Evolutionary conservation across 495 filamentous ascomycete genomes (phyloP).

Genomic region (Trichoderma parareesei): DNA sequence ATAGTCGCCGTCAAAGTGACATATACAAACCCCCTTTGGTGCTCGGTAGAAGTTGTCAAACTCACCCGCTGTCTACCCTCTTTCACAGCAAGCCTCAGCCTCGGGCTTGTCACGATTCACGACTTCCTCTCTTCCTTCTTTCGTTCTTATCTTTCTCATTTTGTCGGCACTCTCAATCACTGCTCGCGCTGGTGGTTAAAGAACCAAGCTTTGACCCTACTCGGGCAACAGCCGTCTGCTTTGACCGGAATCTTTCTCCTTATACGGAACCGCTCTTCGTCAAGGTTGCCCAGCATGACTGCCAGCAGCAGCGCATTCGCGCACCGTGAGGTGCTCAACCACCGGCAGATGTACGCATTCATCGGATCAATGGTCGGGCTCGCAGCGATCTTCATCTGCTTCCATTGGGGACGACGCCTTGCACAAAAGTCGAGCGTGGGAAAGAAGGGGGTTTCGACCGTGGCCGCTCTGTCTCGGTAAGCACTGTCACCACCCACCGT

Average conservation of each 20-base stretch:
- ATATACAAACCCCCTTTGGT: neutral
- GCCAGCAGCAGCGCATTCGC: slow-evolving; percentile 19
- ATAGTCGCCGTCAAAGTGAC: neutral
- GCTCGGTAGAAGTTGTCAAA: neutral
- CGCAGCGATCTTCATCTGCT: slow-evolving; percentile 42
- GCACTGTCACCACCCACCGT: neutral
- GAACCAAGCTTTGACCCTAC: neutral
- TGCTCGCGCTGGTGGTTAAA: neutral
- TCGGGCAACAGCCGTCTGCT: neutral
- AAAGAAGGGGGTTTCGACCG: slow-evolving; percentile 17
- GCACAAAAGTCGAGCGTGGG: slow-evolving; percentile 12
- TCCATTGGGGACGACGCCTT: slow-evolving; percentile 34
- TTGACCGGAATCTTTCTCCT: neutral
- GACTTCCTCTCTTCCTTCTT: neutral
- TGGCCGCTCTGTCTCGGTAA: slow-evolving; percentile 20
- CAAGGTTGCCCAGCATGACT: neutral
- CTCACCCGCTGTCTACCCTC: neutral
- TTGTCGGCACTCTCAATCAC: neutral
- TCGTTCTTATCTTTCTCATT: neutral
- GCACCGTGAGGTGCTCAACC: slow-evolving; percentile 25
- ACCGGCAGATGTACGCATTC: slow-evolving; percentile 30
- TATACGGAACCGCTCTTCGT: neutral
- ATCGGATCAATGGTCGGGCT: slow-evolving; percentile 38
- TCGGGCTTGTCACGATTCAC: neutral
- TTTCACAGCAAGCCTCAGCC: neutral